These are phyloP conservation scores for Aspergillus cejpii DNA, from an alignment of 2,329 filamentous ascomycete genomes.

Conservation along the genomic window DNA sequence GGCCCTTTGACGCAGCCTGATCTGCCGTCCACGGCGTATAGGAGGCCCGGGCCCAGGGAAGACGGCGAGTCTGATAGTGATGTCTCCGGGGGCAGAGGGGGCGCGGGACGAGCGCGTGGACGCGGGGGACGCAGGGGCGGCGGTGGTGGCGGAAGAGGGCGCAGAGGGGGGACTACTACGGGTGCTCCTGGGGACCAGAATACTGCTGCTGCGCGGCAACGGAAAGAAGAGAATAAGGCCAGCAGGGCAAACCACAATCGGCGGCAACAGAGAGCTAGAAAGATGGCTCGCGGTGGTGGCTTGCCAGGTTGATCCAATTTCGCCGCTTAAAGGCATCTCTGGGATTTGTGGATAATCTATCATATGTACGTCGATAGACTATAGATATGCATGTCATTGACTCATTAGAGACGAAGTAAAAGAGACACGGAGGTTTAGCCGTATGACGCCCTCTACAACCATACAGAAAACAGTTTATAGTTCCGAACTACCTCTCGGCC, in stretches of 20 bases:
- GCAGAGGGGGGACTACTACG: constrained; percentile 48
- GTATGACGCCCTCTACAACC: background rate
- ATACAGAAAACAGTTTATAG: background rate
- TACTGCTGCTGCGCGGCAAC: constrained; percentile 63
- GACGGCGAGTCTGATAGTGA: constrained; percentile 48
- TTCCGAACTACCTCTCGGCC: background rate
- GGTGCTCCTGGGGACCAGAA: constrained; percentile 59
- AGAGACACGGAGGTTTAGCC: background rate
- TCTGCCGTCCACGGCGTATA: constrained; percentile 61
- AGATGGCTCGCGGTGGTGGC: constrained; percentile 53
- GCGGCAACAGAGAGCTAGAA: constrained; percentile 59
- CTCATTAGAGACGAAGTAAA: background rate
- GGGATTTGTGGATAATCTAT: background rate
- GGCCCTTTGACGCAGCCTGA: constrained; percentile 51
- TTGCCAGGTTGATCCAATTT: constrained; percentile 24
- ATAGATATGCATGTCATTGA: background rate
- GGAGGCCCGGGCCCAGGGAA: constrained; percentile 28
- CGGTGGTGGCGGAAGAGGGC: constrained; percentile 44
- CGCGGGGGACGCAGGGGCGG: constrained; percentile 46
- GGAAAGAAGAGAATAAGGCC: constrained; percentile 76
- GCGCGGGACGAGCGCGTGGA: constrained; percentile 43
- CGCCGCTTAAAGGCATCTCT: background rate
- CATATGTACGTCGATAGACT: background rate
- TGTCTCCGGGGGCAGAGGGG: constrained; percentile 22
- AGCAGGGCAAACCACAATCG: constrained; percentile 82